phyloP scores from a whole-genome alignment of 2,329 filamentous ascomycete genomes.

The Verticillium klebahnii region DNA sequence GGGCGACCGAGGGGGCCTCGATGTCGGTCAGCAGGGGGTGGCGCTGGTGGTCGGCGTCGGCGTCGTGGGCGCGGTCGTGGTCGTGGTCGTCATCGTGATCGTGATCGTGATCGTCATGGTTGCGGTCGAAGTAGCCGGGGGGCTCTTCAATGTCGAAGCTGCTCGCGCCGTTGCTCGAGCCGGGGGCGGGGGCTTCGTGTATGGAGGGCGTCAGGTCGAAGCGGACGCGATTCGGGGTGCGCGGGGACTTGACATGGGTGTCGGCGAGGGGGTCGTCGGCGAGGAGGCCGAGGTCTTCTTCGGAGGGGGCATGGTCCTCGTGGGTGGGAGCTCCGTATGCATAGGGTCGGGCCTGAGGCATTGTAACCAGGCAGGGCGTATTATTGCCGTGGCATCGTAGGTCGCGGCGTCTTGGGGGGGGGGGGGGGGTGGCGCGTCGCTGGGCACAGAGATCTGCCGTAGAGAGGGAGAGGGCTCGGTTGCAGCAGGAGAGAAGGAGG shows the following conservation, averaged over 20 bases:
- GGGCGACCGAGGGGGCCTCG: slow-evolving; percentile 70
- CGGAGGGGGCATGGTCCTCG: slow-evolving; percentile 11
- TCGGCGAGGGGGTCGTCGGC: slow-evolving; percentile 14
- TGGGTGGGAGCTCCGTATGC: slow-evolving; percentile 12
- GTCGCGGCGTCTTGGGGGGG: neutral
- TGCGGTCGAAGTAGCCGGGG: neutral
- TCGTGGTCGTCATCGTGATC: slow-evolving; percentile 1
- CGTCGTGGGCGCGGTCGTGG: slow-evolving; percentile 7
- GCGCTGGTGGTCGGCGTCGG: slow-evolving; percentile 35
- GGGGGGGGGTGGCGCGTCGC: neutral
- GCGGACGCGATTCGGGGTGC: slow-evolving; percentile 68
- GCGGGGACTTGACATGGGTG: slow-evolving; percentile 33
- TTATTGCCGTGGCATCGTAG: slow-evolving; percentile 9
- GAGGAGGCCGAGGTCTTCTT: slow-evolving; percentile 18
- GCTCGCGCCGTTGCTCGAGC: slow-evolving; percentile 9
- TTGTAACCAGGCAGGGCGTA: slow-evolving; percentile 5
- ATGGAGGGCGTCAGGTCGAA: slow-evolving; percentile 58
- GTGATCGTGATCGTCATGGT: neutral
- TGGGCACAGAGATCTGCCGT: neutral
- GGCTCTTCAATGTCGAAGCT: slow-evolving; percentile 15
- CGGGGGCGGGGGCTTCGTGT: slow-evolving; percentile 16
- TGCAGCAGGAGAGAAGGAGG: neutral
- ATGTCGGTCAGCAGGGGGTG: slow-evolving; percentile 76
- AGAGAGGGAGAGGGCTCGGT: neutral
- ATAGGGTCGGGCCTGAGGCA: slow-evolving; percentile 14